A percentile compares a stretch with the other conserved stretches of the same genome.
Conservation (phyloP, 805 yeast species). For the Wickerhamiella occidentalis region DNA sequence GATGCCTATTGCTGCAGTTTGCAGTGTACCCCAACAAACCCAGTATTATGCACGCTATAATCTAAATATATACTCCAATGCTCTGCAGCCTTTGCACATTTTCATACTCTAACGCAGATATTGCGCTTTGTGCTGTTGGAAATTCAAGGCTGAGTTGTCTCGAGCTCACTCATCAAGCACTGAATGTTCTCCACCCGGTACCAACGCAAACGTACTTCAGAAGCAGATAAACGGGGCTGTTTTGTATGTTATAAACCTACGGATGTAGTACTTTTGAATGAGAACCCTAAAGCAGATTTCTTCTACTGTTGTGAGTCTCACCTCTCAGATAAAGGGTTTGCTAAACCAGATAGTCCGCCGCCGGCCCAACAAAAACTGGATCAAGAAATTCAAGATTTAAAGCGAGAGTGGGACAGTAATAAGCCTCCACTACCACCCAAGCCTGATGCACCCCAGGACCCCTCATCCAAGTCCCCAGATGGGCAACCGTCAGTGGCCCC, state of each 20-base stretch:
- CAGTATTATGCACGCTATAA: no score
- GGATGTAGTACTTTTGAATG: slow-evolving; percentile 36
- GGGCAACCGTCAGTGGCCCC: neutral
- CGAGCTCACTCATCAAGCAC: neutral
- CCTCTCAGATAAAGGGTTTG: slow-evolving; percentile 38
- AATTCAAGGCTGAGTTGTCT: no score
- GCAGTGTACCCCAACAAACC: no score
- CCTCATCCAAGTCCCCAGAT: neutral
- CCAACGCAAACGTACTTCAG: slow-evolving; percentile 36
- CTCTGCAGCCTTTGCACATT: no score
- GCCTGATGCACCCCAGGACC: slow-evolving; percentile 12
- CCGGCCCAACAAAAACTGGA: slow-evolving; percentile 12
- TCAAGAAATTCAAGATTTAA: slow-evolving; percentile 27
- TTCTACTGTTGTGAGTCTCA: slow-evolving; percentile 44
- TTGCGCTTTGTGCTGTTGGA: no score
- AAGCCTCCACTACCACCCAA: slow-evolving; percentile 9
- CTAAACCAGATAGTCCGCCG: slow-evolving; percentile 27
- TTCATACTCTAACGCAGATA: no score
- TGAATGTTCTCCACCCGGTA: slow-evolving; percentile 34
- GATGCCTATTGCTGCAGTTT: no score
- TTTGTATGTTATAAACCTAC: slow-evolving; percentile 44
- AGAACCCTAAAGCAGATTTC: slow-evolving; percentile 36
- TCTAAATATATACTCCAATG: no score
- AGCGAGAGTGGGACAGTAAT: slow-evolving; percentile 24
- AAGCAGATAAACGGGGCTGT: slow-evolving; percentile 36